Evolutionary conservation across 2,329 filamentous ascomycete genomes (phyloP).

Genomic region (Diaporthe sp.): DNA sequence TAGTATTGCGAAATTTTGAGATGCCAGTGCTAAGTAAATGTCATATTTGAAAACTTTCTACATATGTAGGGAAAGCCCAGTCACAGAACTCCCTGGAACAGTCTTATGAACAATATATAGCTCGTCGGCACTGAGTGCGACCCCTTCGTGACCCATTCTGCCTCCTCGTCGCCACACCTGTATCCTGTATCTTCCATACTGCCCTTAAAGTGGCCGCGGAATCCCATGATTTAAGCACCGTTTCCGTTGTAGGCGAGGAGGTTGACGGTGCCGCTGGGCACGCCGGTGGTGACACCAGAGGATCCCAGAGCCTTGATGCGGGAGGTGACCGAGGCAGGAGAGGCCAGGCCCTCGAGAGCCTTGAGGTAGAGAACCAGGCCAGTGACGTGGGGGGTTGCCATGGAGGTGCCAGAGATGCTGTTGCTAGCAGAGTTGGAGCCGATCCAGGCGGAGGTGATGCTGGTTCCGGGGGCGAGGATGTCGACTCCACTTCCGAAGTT

Average conservation of each 20-base stretch:
- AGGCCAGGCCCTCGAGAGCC: conserved; percentile 19
- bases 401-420: conserved; percentile 68
- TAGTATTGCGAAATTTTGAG: background rate
- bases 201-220: too few species aligned
- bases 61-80: background rate
- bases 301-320: conserved; percentile 25
- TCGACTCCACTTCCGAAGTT: conserved; percentile 58
- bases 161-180: background rate
- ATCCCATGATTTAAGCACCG: background rate
- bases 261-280: conserved; percentile 28
- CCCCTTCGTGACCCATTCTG: background rate
- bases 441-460: conserved; percentile 56
- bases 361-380: conserved; percentile 56
- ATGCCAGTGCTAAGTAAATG: background rate
- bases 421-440: conserved; percentile 47
- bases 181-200: background rate
- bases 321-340: conserved; percentile 13
- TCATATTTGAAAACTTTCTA: background rate
- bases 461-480: conserved; percentile 56
- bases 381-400: conserved; percentile 70
- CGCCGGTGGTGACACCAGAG: conserved; percentile 12
- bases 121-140: background rate
- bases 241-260: conserved; percentile 28
- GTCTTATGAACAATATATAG: background rate
- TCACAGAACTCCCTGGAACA: background rate